Base-by-base conservation (phyloP, 208 protist species). In the Trypanosoma grayi region DNA sequence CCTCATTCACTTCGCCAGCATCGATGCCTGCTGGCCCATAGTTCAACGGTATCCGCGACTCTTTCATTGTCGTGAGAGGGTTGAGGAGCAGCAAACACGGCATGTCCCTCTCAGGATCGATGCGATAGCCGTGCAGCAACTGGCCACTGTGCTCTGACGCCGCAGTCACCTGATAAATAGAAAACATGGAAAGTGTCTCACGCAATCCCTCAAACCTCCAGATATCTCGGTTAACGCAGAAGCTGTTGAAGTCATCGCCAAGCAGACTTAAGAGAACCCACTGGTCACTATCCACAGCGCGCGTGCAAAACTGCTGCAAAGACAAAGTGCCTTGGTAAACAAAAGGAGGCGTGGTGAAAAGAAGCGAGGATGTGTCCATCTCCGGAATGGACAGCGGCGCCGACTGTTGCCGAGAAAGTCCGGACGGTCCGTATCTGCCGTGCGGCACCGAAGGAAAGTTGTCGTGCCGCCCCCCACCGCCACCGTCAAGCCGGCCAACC, bases 201-300 rank as follows among this genome's bases (percentile, higher is more conserved):
- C 54, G 39, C 70, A 80, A 75, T 16, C 48, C 63, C 7, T 80
- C 75, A 27, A 45, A 69, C 30, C 67, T 45, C 84, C 87, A 94
- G 6, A 94, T 57, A 68, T 94, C 87, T 20, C 87, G 74, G 9
- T 76, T 77, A 25, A 94, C 73, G 62, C 83, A 89, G 16, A 70
- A 60, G 46, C 79, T 82, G 11, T 60, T 61, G 58, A 94, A 90
- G 10, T 66, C 64, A 48, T 70, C 69, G 47, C 77, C 77, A 28
- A 76, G 39, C 16, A 94, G 39, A 37, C 73, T 67, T 3, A 91
- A 55, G 8, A 94, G 41, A 58, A 94, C 63, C 84, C 87, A 94
- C 45, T 73, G 73, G 52, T 87, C 71, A 0, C 44, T 50, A 39
- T 64, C 33, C 4, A 70, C 25, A 1, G 81, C 77, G 30, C 55